Percentiles rank a stretch among this genome's conserved stretches.
These are phyloP conservation scores for Senna siamea DNA, from an alignment of 306 rosid species.

Conservation along the genomic window DNA sequence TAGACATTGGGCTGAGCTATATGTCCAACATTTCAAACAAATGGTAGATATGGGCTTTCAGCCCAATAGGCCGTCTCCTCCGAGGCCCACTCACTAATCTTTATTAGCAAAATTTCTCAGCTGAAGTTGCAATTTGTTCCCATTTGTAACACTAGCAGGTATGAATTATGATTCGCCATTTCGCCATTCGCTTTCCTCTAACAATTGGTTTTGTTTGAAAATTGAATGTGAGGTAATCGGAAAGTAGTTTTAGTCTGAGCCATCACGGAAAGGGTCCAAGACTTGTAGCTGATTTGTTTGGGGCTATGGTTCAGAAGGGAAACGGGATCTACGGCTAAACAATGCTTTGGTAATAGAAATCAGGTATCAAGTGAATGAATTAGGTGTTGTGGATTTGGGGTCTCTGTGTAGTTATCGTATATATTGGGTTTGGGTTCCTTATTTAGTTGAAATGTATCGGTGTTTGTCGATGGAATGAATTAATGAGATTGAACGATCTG, in stretches of 20 bases:
- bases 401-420: not conserved
- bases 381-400: not conserved
- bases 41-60: too few relatives aligned
- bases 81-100: too few relatives aligned
- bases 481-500: not conserved
- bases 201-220: not conserved
- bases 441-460: not conserved
- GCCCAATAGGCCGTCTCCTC: too few relatives aligned
- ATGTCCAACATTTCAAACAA: too few relatives aligned
- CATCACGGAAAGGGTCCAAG: not conserved
- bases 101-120: not conserved
- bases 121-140: not conserved
- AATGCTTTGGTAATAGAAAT: too few relatives aligned
- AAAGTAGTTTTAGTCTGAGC: not conserved
- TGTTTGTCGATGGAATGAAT: not conserved
- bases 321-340: too few relatives aligned
- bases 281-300: too few relatives aligned
- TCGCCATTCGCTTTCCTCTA: not conserved
- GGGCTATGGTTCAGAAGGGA: too few relatives aligned
- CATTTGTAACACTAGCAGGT: not conserved
- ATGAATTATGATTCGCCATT: not conserved
- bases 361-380: too few relatives aligned
- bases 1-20: too few relatives aligned
- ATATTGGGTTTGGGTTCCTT: not conserved
- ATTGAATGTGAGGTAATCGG: not conserved